These are phyloP conservation scores for Ceratocystis albifundus DNA, from an alignment of 2,329 filamentous ascomycete species.

Conservation along the genomic window DNA sequence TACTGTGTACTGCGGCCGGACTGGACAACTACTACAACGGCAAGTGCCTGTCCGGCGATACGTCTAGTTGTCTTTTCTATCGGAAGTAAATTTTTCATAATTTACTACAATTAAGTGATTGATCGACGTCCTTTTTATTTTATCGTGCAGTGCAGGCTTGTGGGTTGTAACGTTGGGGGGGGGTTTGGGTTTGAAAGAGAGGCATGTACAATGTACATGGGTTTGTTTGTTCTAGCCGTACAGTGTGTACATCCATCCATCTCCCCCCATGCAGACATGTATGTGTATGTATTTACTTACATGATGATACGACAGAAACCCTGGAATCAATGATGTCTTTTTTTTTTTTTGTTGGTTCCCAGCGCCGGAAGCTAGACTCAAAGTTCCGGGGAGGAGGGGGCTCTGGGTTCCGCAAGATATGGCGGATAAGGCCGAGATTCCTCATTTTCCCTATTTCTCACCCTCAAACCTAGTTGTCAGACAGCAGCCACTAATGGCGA, in stretches of 20 bases:
- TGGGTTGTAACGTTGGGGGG: neutral
- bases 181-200: neutral
- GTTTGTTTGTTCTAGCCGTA: neutral
- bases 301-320: neutral
- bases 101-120: neutral
- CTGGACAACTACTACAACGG: neutral
- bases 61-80: neutral
- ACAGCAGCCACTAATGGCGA: neutral
- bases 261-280: neutral
- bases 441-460: neutral
- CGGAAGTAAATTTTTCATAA: neutral
- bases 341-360: neutral
- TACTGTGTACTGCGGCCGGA: no score
- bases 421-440: slow-evolving; percentile 7
- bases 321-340: neutral
- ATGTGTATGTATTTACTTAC: slow-evolving; percentile 2
- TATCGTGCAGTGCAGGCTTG: neutral
- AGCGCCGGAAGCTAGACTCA: neutral
- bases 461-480: neutral
- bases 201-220: neutral
- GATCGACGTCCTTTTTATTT: neutral
- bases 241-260: neutral
- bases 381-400: neutral
- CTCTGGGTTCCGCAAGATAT: neutral
- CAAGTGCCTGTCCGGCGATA: neutral